Conservation (phyloP, 2,329 filamentous ascomycete species). For the Trichoderma simmonsii region DNA sequence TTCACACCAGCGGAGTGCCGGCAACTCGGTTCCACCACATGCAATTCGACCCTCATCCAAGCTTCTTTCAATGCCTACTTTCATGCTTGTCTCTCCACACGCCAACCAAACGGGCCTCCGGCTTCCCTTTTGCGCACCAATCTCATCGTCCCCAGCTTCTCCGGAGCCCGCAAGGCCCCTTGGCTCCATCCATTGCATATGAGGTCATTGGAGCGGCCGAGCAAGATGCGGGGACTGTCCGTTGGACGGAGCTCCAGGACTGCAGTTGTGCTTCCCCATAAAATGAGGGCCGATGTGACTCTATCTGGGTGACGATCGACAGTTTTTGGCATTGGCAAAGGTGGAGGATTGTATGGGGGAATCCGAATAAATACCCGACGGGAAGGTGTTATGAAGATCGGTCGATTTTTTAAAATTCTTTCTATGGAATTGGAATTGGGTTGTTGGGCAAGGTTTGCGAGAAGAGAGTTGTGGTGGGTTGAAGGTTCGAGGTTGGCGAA, state of each 20-base stretch:
- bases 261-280: constrained; percentile 9
- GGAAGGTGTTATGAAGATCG: constrained; percentile 9
- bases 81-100: constrained; percentile 10
- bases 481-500: neutral
- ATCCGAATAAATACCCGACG: constrained; percentile 16
- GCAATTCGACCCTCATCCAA: neutral
- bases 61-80: constrained; percentile 14
- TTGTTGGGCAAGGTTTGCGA: neutral
- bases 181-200: neutral
- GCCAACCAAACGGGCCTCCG: neutral
- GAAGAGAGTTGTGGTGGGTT: neutral
- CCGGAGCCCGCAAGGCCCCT: neutral
- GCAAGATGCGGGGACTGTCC: constrained; percentile 12
- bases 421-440: neutral
- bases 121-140: constrained; percentile 7
- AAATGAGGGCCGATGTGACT: constrained; percentile 14
- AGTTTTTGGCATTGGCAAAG: neutral
- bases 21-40: neutral
- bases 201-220: constrained; percentile 11
- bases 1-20: neutral
- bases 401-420: neutral
- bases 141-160: neutral
- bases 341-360: neutral
- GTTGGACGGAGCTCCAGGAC: neutral
- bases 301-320: constrained; percentile 1